A percentile compares a stretch with the other conserved stretches of the same genome.
Conservation (phyloP, 768 basidiomycete genomes). For the Butyriboletus loyo region DNA sequence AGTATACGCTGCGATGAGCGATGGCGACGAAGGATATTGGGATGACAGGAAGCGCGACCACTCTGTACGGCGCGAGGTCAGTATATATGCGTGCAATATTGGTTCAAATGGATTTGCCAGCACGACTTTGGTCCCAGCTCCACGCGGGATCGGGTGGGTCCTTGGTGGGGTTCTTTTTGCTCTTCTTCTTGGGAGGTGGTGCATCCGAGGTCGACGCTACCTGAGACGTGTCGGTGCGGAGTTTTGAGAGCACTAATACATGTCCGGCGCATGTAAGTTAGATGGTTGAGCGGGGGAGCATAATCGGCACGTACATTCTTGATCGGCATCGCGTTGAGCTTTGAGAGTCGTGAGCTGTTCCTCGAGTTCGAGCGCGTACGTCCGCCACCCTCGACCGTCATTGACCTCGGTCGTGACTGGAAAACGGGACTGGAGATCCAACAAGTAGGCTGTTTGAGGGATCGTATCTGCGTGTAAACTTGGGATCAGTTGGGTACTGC, state of each 20-base stretch:
- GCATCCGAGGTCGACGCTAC: constrained; percentile 10
- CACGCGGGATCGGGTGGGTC: constrained; percentile 15
- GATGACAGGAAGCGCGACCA: constrained; percentile 20
- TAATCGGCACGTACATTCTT: constrained; percentile 18
- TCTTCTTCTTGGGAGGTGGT: constrained; percentile 28
- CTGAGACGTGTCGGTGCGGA: constrained; percentile 13
- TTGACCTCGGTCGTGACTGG: constrained; percentile 7
- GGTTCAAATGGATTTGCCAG: constrained; percentile 5
- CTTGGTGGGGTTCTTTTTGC: constrained; percentile 20
- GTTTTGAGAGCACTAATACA: constrained; percentile 20
- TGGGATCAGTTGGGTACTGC: too few relatives aligned
- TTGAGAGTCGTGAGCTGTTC: constrained; percentile 20
- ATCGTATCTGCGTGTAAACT: background rate
- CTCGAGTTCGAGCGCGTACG: constrained; percentile 31
- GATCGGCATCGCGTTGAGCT: constrained; percentile 20
- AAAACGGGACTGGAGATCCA: constrained; percentile 27
- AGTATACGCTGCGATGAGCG: constrained; percentile 20
- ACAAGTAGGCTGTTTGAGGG: constrained; percentile 23
- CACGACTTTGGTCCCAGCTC: constrained; percentile 22
- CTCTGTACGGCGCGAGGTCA: constrained; percentile 8
- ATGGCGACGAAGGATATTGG: constrained; percentile 21
- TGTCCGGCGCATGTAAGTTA: background rate
- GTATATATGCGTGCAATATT: background rate
- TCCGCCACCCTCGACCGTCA: constrained; percentile 17
- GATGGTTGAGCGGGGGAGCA: background rate